These are phyloP conservation scores for Trichophyton mentagrophytes DNA, from an alignment of 2,329 filamentous ascomycete genomes.

Conservation along the genomic window DNA sequence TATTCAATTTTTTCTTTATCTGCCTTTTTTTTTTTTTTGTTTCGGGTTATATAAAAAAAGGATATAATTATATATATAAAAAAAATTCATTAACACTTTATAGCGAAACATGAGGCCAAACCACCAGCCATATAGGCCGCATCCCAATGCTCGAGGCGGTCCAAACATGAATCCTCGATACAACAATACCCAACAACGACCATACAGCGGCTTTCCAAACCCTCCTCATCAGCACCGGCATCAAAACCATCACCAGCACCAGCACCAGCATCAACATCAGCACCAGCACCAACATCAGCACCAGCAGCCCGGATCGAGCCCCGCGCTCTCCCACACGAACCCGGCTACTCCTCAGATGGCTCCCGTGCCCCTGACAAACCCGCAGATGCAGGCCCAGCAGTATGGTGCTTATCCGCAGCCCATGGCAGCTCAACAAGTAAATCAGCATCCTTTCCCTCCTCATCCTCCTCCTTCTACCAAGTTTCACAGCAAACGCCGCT, in stretches of 20 bases:
- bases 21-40: background rate
- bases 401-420: constrained; percentile 47
- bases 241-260: background rate
- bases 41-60: too few species aligned
- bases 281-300: constrained; percentile 19
- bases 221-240: constrained; percentile 25
- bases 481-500: constrained; percentile 15
- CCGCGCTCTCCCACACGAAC: constrained; percentile 52
- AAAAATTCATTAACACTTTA: too few species aligned
- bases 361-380: constrained; percentile 54
- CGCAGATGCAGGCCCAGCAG: constrained; percentile 49
- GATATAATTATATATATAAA: too few species aligned
- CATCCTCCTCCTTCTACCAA: background rate
- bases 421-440: constrained; percentile 50
- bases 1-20: background rate
- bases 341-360: constrained; percentile 60
- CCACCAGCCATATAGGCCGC: constrained; percentile 59
- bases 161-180: too few species aligned
- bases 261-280: constrained; percentile 38
- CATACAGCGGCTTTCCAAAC: background rate
- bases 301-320: constrained; percentile 45
- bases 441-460: constrained; percentile 19
- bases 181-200: too few species aligned
- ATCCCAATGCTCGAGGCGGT: too few species aligned
- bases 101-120: constrained; percentile 31